These are phyloP conservation scores for Pythium brachiatum DNA, from an alignment of 352 stramenopile species.

Conservation along the genomic window DNA sequence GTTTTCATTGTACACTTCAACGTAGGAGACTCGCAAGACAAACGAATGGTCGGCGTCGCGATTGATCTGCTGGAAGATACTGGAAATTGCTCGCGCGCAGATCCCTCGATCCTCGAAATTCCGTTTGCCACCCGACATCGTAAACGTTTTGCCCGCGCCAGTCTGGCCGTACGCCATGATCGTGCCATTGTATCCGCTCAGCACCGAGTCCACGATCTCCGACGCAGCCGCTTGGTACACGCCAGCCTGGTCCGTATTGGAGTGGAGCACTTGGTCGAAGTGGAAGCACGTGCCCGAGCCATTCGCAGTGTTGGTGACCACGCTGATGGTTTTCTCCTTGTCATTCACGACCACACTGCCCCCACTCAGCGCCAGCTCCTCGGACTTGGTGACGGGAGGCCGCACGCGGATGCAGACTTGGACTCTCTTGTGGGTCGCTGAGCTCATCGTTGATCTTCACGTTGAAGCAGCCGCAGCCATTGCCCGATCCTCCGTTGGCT, in stretches of 20 bases:
- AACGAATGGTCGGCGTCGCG: slow-evolving; percentile 48
- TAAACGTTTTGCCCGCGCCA: slow-evolving; percentile 72
- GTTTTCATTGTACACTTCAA: slow-evolving; percentile 92
- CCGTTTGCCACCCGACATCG: slow-evolving; percentile 58
- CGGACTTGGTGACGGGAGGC: slow-evolving; percentile 24
- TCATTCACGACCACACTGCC: slow-evolving; percentile 42
- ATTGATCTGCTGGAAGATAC: slow-evolving; percentile 50
- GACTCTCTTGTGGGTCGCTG: slow-evolving; percentile 51
- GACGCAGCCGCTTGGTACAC: slow-evolving; percentile 41
- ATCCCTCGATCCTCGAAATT: slow-evolving; percentile 65
- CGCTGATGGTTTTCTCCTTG: slow-evolving; percentile 58
- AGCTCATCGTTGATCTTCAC: not conserved
- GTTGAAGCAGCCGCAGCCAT: not conserved
- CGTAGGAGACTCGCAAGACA: slow-evolving; percentile 65
- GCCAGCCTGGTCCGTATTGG: slow-evolving; percentile 41
- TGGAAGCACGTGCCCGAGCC: slow-evolving; percentile 57
- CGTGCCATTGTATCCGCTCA: slow-evolving; percentile 74
- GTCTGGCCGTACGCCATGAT: slow-evolving; percentile 78
- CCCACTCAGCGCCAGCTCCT: not conserved
- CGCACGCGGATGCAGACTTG: slow-evolving; percentile 68
- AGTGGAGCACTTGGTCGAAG: slow-evolving; percentile 60
- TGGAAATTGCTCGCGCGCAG: slow-evolving; percentile 51
- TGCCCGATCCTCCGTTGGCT: not conserved
- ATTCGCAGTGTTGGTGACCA: slow-evolving; percentile 49
- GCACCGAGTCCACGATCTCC: slow-evolving; percentile 59